Evolutionary conservation across 768 basidiomycete species (phyloP).

Genomic region (Phylloporus sp.): DNA sequence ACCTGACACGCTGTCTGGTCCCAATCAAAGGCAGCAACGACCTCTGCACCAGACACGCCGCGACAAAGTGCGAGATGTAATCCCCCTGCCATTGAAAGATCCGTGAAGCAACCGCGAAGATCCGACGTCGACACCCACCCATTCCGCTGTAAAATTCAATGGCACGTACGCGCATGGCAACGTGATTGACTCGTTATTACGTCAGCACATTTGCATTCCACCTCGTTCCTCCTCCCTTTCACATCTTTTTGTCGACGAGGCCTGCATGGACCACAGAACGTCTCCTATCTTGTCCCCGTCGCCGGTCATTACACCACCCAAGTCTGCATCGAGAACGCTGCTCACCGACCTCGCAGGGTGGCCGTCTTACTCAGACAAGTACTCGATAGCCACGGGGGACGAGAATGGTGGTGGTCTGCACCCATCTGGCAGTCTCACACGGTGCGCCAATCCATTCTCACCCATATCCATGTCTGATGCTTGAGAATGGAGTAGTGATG

Average conservation of each 20-base stretch:
- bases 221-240: constrained; percentile 13
- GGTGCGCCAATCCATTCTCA: constrained; percentile 11
- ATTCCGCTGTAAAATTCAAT: constrained; percentile 80
- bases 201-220: constrained; percentile 19
- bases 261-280: constrained; percentile 8
- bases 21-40: constrained; percentile 79
- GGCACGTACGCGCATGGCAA: constrained; percentile 15
- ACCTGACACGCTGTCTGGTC: constrained; percentile 71
- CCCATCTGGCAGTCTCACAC: constrained; percentile 7
- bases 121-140: constrained; percentile 39
- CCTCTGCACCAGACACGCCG: constrained; percentile 42
- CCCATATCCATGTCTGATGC: neutral
- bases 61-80: constrained; percentile 63
- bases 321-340: constrained; percentile 3
- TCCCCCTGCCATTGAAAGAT: constrained; percentile 48
- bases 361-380: constrained; percentile 14
- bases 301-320: constrained; percentile 10
- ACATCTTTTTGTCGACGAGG: constrained; percentile 1
- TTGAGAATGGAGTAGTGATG: constrained; percentile 3
- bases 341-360: constrained; percentile 14
- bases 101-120: neutral
- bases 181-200: constrained; percentile 8
- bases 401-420: constrained; percentile 2
- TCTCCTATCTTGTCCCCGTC: constrained; percentile 5
- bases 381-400: constrained; percentile 13